Percentiles rank a stretch among this genome's conserved stretches.
Conservation (phyloP, 1,139 yeast species). For the Geotrichum europaeum region DNA sequence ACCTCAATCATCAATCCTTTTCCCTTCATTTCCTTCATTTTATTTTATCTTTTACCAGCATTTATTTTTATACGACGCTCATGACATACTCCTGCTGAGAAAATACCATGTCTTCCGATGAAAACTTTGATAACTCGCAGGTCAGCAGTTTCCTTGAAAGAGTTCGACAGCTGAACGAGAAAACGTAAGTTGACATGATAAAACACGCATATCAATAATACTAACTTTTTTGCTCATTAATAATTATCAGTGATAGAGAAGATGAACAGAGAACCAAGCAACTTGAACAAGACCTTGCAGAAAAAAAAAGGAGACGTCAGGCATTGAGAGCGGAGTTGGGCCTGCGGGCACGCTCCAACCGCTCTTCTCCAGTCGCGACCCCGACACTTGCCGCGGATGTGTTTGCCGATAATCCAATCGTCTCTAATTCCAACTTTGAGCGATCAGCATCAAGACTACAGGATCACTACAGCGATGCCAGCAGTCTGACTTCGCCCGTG, state of each 20-base stretch:
- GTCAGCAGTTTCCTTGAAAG: slow-evolving; percentile 35
- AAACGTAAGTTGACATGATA: slow-evolving; percentile 25
- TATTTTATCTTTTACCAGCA: not conserved
- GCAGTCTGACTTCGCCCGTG: not conserved
- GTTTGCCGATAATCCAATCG: not conserved
- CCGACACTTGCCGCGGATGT: not conserved
- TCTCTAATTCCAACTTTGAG: not conserved
- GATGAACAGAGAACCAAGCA: slow-evolving; percentile 35
- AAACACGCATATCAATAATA: not conserved
- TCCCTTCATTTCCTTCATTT: not conserved
- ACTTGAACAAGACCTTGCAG: slow-evolving; percentile 34
- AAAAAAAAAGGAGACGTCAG: slow-evolving; percentile 31
- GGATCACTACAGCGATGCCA: not conserved
- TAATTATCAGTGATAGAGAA: slow-evolving; percentile 30
- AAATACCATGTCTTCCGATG: not conserved
- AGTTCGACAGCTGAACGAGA: slow-evolving; percentile 34
- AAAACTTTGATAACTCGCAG: slow-evolving; percentile 21
- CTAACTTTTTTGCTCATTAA: not conserved
- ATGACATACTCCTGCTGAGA: not conserved
- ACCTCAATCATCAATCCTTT: not conserved
- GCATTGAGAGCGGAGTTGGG: slow-evolving; percentile 27
- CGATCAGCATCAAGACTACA: not conserved
- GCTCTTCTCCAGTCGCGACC: not conserved
- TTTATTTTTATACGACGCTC: not conserved
- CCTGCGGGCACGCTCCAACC: slow-evolving; percentile 1